phyloP scores from a whole-genome alignment of 495 filamentous ascomycete genomes.

The Talaromyces wortmannii region DNA sequence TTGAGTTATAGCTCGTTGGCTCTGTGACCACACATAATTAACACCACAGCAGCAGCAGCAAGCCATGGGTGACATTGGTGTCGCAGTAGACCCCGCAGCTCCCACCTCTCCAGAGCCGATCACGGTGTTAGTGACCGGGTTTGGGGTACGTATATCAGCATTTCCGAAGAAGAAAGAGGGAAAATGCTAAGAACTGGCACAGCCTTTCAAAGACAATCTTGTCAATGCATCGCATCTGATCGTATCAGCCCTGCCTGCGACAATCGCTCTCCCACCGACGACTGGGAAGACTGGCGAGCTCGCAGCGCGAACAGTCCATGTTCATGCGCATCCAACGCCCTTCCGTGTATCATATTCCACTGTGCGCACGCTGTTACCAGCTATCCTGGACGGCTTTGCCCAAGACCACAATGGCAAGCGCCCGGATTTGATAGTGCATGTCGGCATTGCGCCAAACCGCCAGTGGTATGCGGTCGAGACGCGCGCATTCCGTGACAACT shows the following conservation, averaged over 20 bases:
- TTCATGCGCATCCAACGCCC: constrained; percentile 58
- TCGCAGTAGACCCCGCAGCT: constrained; percentile 10
- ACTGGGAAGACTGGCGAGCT: not conserved
- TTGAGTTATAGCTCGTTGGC: too few species aligned
- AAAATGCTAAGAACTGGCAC: not conserved
- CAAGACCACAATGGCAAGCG: constrained; percentile 30
- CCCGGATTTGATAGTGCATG: constrained; percentile 65
- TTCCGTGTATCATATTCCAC: constrained; percentile 62
- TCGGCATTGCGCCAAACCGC: constrained; percentile 73
- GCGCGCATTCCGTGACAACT: constrained; percentile 68
- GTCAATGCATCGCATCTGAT: constrained; percentile 70
- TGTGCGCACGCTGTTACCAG: constrained; percentile 56
- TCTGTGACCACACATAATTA: too few species aligned
- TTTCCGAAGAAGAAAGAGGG: not conserved
- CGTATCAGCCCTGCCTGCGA: constrained; percentile 41
- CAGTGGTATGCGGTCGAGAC: constrained; percentile 64
- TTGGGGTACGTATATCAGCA: constrained; percentile 48
- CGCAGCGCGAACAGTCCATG: constrained; percentile 46
- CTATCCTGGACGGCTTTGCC: constrained; percentile 35
- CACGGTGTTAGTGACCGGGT: constrained; percentile 66
- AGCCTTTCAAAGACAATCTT: constrained; percentile 64
- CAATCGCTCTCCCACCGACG: constrained; percentile 17
- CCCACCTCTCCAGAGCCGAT: constrained; percentile 35
- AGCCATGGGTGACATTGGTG: constrained; percentile 34
- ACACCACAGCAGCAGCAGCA: not conserved